A percentile compares a stretch with the other conserved stretches of the same genome.
Evolutionary conservation across 192 early-diverging fungal species (phyloP).

Genomic region (Spinellus fusiger): DNA sequence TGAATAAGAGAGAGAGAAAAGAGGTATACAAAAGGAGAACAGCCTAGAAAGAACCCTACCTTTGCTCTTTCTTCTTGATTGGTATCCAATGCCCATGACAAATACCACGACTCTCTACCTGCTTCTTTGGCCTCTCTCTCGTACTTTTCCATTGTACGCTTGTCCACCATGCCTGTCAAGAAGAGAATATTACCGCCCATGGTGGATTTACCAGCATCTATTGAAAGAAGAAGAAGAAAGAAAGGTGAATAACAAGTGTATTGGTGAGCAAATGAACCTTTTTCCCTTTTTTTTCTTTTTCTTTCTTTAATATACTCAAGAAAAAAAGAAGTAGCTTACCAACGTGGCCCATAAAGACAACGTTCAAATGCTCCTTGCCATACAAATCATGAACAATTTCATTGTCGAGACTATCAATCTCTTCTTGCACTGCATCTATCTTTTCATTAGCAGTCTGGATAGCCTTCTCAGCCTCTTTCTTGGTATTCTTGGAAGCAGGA

Average conservation of each 20-base stretch:
- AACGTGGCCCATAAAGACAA: constrained; percentile 99
- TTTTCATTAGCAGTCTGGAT: constrained; percentile 24
- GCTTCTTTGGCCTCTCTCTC: constrained; percentile 97
- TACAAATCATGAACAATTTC: constrained; percentile 63
- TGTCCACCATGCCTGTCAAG: constrained; percentile 98
- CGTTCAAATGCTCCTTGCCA: constrained; percentile 93
- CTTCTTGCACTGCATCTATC: constrained; percentile 39
- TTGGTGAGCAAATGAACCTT: not conserved
- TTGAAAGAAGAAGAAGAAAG: not conserved
- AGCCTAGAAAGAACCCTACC: too few species aligned
- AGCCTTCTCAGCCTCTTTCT: constrained; percentile 21
- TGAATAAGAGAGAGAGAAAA: too few species aligned
- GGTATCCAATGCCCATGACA: constrained; percentile 98
- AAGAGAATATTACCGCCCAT: constrained; percentile 97
- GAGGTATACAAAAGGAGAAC: too few species aligned
- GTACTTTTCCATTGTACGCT: constrained; percentile 99
- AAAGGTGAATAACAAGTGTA: not conserved
- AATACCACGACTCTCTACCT: constrained; percentile 96
- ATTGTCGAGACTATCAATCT: constrained; percentile 45
- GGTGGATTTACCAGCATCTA: constrained; percentile 93
- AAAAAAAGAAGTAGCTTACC: too few species aligned
- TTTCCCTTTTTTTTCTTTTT: not conserved
- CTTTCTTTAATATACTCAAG: not conserved
- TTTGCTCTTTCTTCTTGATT: constrained; percentile 96
- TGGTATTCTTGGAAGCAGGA: constrained; percentile 21